Conservation (phyloP, 495 filamentous ascomycete genomes). For the Aspergillus avenaceus region DNA sequence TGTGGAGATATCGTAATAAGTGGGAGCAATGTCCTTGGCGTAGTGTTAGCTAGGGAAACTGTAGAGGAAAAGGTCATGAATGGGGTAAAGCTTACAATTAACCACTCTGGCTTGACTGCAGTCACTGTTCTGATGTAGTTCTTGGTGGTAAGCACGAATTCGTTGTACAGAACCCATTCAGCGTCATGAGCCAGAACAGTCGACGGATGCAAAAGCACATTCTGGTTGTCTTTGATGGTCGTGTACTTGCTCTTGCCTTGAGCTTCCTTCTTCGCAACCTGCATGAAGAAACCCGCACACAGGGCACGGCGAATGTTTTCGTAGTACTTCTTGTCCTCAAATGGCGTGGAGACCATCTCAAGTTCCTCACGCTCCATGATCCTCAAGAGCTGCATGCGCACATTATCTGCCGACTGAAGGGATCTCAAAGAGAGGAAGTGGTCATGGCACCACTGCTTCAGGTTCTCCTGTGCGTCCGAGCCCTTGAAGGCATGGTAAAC, state of each 20-base stretch:
- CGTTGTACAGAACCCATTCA: constrained; percentile 98
- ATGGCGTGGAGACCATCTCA: constrained; percentile 80
- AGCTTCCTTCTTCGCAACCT: constrained; percentile 87
- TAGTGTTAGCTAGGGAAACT: constrained; percentile 15
- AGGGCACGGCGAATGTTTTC: constrained; percentile 92
- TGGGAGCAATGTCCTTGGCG: constrained; percentile 76
- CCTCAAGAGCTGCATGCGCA: constrained; percentile 81
- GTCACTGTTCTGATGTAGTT: constrained; percentile 73
- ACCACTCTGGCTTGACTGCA: constrained; percentile 66
- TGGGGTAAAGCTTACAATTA: constrained; percentile 60
- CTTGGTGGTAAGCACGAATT: constrained; percentile 96
- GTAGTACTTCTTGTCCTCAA: constrained; percentile 96
- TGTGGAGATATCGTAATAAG: constrained; percentile 81
- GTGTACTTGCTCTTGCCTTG: constrained; percentile 74
- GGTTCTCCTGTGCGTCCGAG: constrained; percentile 64
- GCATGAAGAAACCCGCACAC: constrained; percentile 99
- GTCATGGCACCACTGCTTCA: constrained; percentile 91
- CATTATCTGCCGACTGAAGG: constrained; percentile 88
- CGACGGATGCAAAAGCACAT: constrained; percentile 87
- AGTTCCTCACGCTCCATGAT: constrained; percentile 94
- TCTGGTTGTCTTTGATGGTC: constrained; percentile 92
- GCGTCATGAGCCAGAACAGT: constrained; percentile 79
- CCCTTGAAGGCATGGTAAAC: constrained; percentile 97
- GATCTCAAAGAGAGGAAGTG: constrained; percentile 92
- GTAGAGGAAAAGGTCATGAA: background rate